Base-by-base conservation (phyloP, 2,329 filamentous ascomycete genomes). In the Xylaria sp. region DNA sequence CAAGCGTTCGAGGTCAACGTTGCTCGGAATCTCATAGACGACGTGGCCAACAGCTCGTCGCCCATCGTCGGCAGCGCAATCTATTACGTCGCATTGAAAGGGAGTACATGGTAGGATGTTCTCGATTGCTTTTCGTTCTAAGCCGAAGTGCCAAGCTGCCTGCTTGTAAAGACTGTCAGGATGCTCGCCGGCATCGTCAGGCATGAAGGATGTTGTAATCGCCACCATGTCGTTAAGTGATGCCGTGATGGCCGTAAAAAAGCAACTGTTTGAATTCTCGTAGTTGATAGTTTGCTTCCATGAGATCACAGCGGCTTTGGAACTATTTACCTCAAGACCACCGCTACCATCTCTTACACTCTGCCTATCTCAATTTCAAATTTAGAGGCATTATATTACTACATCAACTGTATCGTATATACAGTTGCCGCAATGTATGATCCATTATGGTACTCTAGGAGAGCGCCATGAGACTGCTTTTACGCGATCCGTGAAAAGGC, bases 41-140 rank as follows among this genome's bases (percentile, higher is more conserved):
- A 42, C 60, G 21, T 68, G 65, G 29, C 65, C 65, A 54, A 68
- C 12, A 51, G 35, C 65, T 21, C 25, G 60, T 27, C 60, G 65
- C 29, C 47, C 48, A 51, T 68, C 60, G n/a, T 68, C 47, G 9
- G 29, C 55, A 57, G 60, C 65, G 50, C 60, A 68, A 35, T 63
- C 60, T n/a, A 60, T 47, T n/a, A 68, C 54, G 42, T 64, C 65
- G 21, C 27, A 29, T 60, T 68, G 60, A 35, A 59, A 68, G 35
- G 60, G 60, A 23, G 65, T 68, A 57, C 65, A 68, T 57, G 48
- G 65, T 25, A 47, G 29, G 35, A 68, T 60, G 47, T 54, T 60
- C 37, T 68, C 65, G 44, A 68, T 64, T 37, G 21, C 23, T 25
- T 63, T 55, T 42, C 48, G 47, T 29, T 50, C n/a, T 37, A 68